Evolutionary conservation across 2,329 filamentous ascomycete genomes (phyloP), one percentile per base, ranked within the genome.

Genomic region (Fusarium duplospermum): DNA sequence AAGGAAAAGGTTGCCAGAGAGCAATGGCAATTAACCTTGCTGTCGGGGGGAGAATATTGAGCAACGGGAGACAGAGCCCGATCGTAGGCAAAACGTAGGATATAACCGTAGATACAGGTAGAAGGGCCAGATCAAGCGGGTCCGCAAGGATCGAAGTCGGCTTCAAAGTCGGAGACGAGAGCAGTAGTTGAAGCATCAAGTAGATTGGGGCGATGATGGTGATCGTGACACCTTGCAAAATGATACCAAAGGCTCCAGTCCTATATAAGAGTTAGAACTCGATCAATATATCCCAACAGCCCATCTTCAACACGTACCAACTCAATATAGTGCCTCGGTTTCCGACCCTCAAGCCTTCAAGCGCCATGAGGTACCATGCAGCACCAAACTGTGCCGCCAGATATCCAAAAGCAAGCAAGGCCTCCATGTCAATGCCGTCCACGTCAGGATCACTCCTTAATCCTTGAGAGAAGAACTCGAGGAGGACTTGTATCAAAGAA

Each of bases 131-230:
- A 18, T 76, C 74, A 22, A 13, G 31, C 1, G 72, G 69, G 14
- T 76, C 74, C 29, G 56, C 64, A 0, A 76, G 62, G 0, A 76
- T 27, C 7, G 33, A 42, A 4, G 45, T 42, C 35, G 66, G 52
- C 6, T 58, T 42, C 2, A 52, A 40, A 0, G 4, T 62, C 1
- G 61, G 20, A 4, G 74, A 42, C 4, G 74, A 76, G 14, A 69
- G 31, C 2, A 76, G 47, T 4, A 76, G 64, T 56, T 76, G 74
- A 4, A 76, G 47, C 1, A 50, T 71, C 3, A 76, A 47, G 14
- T 76, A 76, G 6, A 76, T 67, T 5, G 74, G 74, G 1, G 74
- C 74, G 24, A 75, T 67, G 4, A 76, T 68, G 6, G 74, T 76
- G 4, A 76, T 75, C 3, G 74, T 76, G 16, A 73, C 58, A 5